A percentile compares a stretch with the other conserved stretches of the same genome.
Evolutionary conservation across 768 basidiomycete species (phyloP).

Genomic region (Chalciporus chontae): DNA sequence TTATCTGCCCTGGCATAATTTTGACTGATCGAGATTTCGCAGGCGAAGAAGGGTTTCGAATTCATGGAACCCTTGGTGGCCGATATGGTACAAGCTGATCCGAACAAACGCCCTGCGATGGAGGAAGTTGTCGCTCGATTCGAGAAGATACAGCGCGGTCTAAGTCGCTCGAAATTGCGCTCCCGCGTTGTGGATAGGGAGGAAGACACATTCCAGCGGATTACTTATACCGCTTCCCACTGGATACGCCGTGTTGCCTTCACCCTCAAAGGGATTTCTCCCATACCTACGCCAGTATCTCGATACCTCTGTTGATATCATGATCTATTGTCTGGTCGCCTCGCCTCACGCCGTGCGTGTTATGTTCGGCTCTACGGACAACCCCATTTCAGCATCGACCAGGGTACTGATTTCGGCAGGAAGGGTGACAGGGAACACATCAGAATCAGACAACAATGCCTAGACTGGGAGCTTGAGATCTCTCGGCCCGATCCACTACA

Average conservation of each 20-base stretch:
- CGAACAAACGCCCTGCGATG: slow-evolving; percentile 32
- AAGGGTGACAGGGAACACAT: too few relatives aligned
- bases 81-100: slow-evolving; percentile 36
- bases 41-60: slow-evolving; percentile 7
- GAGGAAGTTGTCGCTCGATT: slow-evolving; percentile 30
- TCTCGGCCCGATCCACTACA: too few relatives aligned
- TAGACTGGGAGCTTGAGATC: too few relatives aligned
- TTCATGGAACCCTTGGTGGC: slow-evolving; percentile 32
- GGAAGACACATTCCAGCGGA: background rate
- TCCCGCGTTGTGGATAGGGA: slow-evolving; percentile 20
- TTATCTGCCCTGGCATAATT: background rate
- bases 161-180: slow-evolving; percentile 23
- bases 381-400: too few relatives aligned
- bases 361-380: too few relatives aligned
- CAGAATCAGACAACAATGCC: too few relatives aligned
- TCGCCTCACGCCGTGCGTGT: too few relatives aligned
- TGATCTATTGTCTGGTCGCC: too few relatives aligned
- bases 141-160: too few relatives aligned
- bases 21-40: background rate
- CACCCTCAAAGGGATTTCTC: slow-evolving; percentile 12
- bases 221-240: slow-evolving; percentile 6
- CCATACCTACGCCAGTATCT: too few relatives aligned
- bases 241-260: slow-evolving; percentile 16
- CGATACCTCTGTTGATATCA: too few relatives aligned
- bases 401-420: too few relatives aligned